Conservation (phyloP, 306 rosid species). For the Begonia masoniana region DNA sequence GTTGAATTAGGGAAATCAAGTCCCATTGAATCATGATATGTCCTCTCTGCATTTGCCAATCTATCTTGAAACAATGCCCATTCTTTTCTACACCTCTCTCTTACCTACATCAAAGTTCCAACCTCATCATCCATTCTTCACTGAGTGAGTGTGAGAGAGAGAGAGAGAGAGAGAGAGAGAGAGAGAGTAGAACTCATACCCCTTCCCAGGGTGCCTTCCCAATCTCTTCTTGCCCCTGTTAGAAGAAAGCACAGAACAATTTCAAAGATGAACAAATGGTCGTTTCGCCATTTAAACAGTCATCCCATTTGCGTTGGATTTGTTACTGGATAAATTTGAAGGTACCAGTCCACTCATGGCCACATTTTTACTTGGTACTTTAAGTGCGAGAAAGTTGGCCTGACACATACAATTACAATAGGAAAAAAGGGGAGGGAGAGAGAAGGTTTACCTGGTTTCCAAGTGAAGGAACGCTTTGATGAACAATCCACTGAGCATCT, state of each 20-base stretch:
- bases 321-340: no score
- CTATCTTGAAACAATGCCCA: slow-evolving; percentile 69
- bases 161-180: no score
- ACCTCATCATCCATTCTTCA: no score
- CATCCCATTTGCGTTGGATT: no score
- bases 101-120: slow-evolving; percentile 32
- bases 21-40: slow-evolving; percentile 25
- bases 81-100: slow-evolving; percentile 59
- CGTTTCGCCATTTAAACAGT: no score
- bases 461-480: slow-evolving; percentile 74
- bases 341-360: no score
- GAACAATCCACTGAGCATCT: slow-evolving; percentile 79
- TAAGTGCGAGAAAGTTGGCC: no score
- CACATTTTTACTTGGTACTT: no score
- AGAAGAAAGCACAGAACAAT: not conserved
- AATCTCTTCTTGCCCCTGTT: slow-evolving; percentile 45
- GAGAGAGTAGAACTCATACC: slow-evolving; percentile 27
- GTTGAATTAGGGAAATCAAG: slow-evolving; percentile 24
- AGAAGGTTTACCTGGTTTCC: slow-evolving; percentile 50
- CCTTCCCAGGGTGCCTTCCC: slow-evolving; percentile 77
- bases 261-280: no score
- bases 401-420: no score
- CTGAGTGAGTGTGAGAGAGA: no score
- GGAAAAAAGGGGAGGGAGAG: no score
- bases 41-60: slow-evolving; percentile 49